Evolutionary conservation across 257 asterid genomes (phyloP).

Genomic region (Solanum corneliomulleri): DNA sequence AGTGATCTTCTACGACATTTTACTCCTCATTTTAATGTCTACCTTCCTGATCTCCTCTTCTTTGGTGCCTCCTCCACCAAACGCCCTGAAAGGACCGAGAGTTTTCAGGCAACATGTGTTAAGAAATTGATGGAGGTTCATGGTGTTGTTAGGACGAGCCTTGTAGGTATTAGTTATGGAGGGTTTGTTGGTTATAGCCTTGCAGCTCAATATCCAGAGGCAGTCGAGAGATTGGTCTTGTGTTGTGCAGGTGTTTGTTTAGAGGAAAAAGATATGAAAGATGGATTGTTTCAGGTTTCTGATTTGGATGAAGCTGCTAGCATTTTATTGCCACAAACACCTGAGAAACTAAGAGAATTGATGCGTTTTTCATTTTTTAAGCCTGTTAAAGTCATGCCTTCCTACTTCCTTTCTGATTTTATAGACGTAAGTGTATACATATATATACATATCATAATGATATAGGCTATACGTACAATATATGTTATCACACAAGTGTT

Average conservation of each 20-base stretch:
- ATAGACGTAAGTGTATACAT: constrained; percentile 41
- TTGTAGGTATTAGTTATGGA: constrained; percentile 88
- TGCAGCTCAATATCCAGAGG: constrained; percentile 71
- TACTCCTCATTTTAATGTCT: constrained; percentile 68
- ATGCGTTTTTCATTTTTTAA: constrained; percentile 57
- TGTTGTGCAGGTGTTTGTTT: constrained; percentile 82
- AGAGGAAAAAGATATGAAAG: constrained; percentile 70
- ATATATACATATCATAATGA: neutral
- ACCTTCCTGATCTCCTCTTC: constrained; percentile 88
- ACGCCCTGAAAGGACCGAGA: constrained; percentile 64
- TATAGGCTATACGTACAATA: neutral
- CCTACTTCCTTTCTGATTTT: constrained; percentile 75
- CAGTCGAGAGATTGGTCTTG: constrained; percentile 61
- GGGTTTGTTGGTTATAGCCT: constrained; percentile 78
- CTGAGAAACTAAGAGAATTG: constrained; percentile 63
- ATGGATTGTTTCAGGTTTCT: constrained; percentile 59
- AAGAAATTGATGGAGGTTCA: constrained; percentile 54
- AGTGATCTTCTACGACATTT: constrained; percentile 72
- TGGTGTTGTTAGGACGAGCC: constrained; percentile 36
- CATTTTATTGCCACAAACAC: constrained; percentile 80
- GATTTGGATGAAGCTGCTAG: constrained; percentile 69
- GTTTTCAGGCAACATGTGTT: constrained; percentile 69
- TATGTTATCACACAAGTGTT: neutral
- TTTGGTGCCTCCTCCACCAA: constrained; percentile 66
- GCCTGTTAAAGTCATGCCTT: constrained; percentile 61